These are phyloP conservation scores for Panaeolus papilionaceus DNA, from an alignment of 768 basidiomycete genomes.

Conservation along the genomic window DNA sequence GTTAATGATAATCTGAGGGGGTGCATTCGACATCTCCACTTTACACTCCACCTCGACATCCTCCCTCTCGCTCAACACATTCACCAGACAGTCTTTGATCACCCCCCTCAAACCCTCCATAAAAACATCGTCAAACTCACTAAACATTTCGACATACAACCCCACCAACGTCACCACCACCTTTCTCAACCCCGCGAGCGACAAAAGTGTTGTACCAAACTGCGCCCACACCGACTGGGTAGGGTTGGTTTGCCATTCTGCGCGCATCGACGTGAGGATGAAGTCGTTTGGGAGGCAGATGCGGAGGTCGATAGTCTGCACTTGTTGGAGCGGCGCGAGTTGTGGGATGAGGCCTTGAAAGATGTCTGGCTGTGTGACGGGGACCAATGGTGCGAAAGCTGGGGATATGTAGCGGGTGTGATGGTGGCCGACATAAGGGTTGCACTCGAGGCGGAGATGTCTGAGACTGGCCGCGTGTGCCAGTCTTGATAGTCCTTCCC, in stretches of 20 bases:
- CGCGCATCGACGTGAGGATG: background rate
- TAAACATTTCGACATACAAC: background rate
- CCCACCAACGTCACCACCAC: conserved; percentile 5
- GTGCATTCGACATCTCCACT: background rate
- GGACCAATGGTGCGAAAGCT: background rate
- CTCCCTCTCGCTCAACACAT: background rate
- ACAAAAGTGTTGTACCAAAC: background rate
- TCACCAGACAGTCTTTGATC: background rate
- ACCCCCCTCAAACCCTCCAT: background rate
- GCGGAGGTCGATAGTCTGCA: background rate
- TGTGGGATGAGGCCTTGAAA: background rate
- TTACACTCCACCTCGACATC: background rate
- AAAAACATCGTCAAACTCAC: background rate
- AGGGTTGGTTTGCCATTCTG: background rate
- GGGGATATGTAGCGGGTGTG: background rate
- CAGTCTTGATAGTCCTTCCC: background rate
- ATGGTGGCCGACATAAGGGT: background rate
- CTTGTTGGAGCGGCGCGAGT: background rate
- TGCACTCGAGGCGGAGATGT: conserved; percentile 3
- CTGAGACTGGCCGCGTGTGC: background rate
- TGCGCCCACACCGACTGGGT: background rate
- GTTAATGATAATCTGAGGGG: background rate
- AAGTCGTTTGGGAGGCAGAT: background rate
- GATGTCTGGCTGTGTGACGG: background rate
- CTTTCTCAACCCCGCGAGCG: background rate